These are phyloP conservation scores for Diaporthe citriasiana DNA, from an alignment of 2,329 filamentous ascomycete genomes.

Conservation along the genomic window DNA sequence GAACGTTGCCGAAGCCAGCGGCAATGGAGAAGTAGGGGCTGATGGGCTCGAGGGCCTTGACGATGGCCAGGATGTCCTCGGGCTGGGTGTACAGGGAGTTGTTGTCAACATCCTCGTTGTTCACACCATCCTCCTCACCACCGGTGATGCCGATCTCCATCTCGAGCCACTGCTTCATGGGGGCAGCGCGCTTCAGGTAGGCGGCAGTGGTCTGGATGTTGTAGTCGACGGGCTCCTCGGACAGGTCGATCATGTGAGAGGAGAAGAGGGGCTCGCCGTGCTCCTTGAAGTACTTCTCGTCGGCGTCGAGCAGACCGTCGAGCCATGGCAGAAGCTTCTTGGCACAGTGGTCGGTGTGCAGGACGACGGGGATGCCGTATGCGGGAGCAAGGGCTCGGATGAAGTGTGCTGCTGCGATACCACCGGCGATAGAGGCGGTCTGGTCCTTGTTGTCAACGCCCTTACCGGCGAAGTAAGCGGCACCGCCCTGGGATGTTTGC, in stretches of 20 bases:
- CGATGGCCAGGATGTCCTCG: constrained; percentile 94
- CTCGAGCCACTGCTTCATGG: constrained; percentile 99
- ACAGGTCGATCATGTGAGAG: constrained; percentile 98
- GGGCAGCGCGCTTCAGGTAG: constrained; percentile 94
- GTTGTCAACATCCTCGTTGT: constrained; percentile 99
- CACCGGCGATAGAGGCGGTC: constrained; percentile 88
- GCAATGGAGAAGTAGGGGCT: constrained; percentile 98
- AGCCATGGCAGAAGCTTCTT: constrained; percentile 99
- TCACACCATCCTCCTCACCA: constrained; percentile 97
- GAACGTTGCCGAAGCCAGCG: constrained; percentile 98
- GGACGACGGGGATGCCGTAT: constrained; percentile 91
- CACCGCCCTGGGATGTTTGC: constrained; percentile 93
- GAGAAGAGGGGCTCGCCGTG: constrained; percentile 94
- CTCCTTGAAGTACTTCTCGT: constrained; percentile 95
- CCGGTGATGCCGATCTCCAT: constrained; percentile 97
- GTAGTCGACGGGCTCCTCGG: constrained; percentile 89
- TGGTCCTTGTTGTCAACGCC: constrained; percentile 87
- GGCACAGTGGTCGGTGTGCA: constrained; percentile 98
- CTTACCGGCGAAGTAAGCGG: constrained; percentile 94
- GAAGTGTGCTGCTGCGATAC: constrained; percentile 92
- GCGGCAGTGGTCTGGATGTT: constrained; percentile 94
- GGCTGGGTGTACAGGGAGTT: constrained; percentile 97
- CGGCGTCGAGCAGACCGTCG: constrained; percentile 94
- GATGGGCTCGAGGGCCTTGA: constrained; percentile 86
- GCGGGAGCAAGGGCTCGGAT: constrained; percentile 88